Conservation (phyloP, 1,139 yeast genomes). For the Torulaspora globosa region DNA sequence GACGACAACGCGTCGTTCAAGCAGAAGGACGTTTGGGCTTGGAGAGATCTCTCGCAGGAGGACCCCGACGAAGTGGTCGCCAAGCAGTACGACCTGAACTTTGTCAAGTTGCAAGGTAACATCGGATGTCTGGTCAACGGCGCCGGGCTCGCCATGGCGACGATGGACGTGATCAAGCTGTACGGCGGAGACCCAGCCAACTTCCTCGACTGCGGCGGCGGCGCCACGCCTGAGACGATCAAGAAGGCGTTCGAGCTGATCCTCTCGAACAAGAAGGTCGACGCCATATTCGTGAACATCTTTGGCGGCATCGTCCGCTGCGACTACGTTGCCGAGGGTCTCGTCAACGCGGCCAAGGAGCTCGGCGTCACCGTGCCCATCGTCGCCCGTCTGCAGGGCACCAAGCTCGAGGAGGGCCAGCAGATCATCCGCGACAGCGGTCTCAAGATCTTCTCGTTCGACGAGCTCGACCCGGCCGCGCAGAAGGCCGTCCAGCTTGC, state of each 20-base stretch:
- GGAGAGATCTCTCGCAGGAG: slow-evolving; percentile 98
- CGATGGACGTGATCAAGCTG: slow-evolving; percentile 97
- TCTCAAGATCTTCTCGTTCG: slow-evolving; percentile 84
- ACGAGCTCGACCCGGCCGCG: slow-evolving; percentile 96
- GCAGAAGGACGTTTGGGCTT: slow-evolving; percentile 87
- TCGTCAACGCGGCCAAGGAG: slow-evolving; percentile 88
- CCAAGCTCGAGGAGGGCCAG: slow-evolving; percentile 87
- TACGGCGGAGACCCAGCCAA: slow-evolving; percentile 99
- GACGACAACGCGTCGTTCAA: slow-evolving; percentile 96
- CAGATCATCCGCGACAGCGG: slow-evolving; percentile 85
- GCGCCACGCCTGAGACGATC: slow-evolving; percentile 97
- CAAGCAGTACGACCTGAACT: slow-evolving; percentile 83
- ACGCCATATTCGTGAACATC: slow-evolving; percentile 95
- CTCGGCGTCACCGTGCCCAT: slow-evolving; percentile 89
- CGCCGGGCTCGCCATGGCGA: slow-evolving; percentile 99
- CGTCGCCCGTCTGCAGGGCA: slow-evolving; percentile 97
- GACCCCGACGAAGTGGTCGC: slow-evolving; percentile 97
- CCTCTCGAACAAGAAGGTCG: slow-evolving; percentile 81
- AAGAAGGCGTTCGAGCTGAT: slow-evolving; percentile 95
- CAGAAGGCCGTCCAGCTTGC: slow-evolving; percentile 83
- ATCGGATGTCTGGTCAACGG: slow-evolving; percentile 99
- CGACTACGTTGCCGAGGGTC: slow-evolving; percentile 96
- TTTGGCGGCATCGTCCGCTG: slow-evolving; percentile 99
- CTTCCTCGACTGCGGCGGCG: slow-evolving; percentile 99
- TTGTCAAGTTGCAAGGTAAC: slow-evolving; percentile 96